Conservation (phyloP, 345 rosid species). For the Aquilaria malaccensis region DNA sequence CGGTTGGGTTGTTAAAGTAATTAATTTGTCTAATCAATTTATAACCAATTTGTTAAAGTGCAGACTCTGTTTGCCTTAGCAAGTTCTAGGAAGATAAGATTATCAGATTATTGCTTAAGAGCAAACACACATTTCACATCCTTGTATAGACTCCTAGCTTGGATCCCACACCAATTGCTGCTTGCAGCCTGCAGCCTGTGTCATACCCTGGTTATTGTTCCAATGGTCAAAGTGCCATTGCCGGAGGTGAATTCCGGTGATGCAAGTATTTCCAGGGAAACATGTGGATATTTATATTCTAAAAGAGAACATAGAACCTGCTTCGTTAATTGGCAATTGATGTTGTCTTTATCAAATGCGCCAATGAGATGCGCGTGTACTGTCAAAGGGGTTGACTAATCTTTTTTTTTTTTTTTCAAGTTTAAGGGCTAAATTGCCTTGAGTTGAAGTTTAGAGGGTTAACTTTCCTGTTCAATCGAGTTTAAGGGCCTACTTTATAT, state of each 20-base stretch:
- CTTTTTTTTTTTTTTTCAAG: too few relatives aligned
- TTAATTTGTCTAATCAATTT: constrained; percentile 14
- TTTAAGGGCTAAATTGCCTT: too few relatives aligned
- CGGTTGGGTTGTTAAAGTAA: constrained; percentile 44
- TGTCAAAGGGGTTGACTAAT: too few relatives aligned
- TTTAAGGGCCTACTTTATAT: too few relatives aligned
- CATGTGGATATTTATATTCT: constrained; percentile 3
- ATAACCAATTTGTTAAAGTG: constrained; percentile 41
- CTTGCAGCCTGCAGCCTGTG: constrained; percentile 35
- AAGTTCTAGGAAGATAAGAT: constrained; percentile 47
- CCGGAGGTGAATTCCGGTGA: constrained; percentile 2
- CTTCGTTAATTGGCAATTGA: too few relatives aligned
- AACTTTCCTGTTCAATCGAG: too few relatives aligned
- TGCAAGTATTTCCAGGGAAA: constrained; percentile 14
- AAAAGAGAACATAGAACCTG: constrained; percentile 24
- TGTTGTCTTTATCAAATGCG: too few relatives aligned
- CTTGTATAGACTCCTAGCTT: constrained; percentile 72
- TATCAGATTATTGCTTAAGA: constrained; percentile 54
- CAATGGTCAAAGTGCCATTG: not conserved
- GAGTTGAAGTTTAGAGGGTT: too few relatives aligned
- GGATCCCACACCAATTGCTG: constrained; percentile 47
- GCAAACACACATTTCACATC: constrained; percentile 63
- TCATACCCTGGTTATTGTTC: constrained; percentile 38
- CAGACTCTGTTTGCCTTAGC: constrained; percentile 62
- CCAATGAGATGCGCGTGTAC: too few relatives aligned